phyloP scores from a whole-genome alignment of 2,329 filamentous ascomycete species.

The Arthrobotrys megalospora region DNA sequence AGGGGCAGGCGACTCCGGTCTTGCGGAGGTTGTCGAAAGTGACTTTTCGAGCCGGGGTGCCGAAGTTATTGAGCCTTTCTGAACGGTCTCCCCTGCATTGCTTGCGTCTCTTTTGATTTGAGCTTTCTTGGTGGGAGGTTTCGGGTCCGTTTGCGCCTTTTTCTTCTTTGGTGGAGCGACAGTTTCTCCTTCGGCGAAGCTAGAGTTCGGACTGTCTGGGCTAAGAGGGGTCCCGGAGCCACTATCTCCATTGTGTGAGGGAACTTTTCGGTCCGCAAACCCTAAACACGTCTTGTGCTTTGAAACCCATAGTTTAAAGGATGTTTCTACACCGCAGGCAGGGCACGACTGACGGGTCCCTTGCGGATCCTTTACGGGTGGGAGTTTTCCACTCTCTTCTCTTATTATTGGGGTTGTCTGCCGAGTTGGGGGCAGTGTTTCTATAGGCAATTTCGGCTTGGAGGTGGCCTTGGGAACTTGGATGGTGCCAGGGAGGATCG shows the following conservation, averaged over 20 bases:
- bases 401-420: conserved; percentile 48
- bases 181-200: conserved; percentile 49
- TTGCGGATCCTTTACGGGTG: conserved; percentile 49
- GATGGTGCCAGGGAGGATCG: conserved; percentile 42
- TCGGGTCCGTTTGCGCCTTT: conserved; percentile 39
- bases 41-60: conserved; percentile 56
- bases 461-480: conserved; percentile 45
- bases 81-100: conserved; percentile 27
- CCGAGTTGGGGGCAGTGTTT: conserved; percentile 21
- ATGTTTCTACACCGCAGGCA: conserved; percentile 44
- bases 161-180: conserved; percentile 48
- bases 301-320: conserved; percentile 54
- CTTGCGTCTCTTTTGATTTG: conserved; percentile 45
- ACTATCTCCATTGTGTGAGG: conserved; percentile 53
- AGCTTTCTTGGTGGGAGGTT: conserved; percentile 46
- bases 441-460: conserved; percentile 39
- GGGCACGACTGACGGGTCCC: conserved; percentile 44
- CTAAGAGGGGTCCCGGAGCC: conserved; percentile 56
- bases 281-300: conserved; percentile 53
- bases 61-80: conserved; percentile 53
- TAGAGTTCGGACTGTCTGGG: conserved; percentile 51
- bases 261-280: conserved; percentile 41
- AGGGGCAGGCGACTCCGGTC: conserved; percentile 43
- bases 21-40: conserved; percentile 34
- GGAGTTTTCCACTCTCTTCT: conserved; percentile 49